Evolutionary conservation across 108 stramenopile species (phyloP).

Genomic region (Pinguiococcus pyrenoidosus): DNA sequence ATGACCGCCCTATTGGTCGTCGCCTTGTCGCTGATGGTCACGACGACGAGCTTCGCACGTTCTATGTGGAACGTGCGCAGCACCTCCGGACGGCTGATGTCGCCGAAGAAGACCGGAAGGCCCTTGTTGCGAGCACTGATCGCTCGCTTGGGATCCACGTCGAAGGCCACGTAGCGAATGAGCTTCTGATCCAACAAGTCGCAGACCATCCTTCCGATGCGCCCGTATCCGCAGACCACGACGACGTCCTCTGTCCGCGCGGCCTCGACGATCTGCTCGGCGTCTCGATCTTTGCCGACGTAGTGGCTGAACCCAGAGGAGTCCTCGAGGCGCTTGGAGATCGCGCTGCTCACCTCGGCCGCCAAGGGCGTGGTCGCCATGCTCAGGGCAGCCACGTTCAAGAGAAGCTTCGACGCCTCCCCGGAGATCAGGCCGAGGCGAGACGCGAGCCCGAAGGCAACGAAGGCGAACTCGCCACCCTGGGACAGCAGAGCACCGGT

Average conservation of each 20-base stretch:
- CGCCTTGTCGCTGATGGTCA: slow-evolving; percentile 69
- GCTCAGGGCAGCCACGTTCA: slow-evolving; percentile 81
- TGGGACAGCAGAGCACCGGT: slow-evolving; percentile 67
- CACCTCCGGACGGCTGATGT: slow-evolving; percentile 72
- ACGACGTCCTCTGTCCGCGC: slow-evolving; percentile 71
- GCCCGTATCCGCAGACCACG: slow-evolving; percentile 84
- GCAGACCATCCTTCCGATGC: slow-evolving; percentile 82
- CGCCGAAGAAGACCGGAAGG: slow-evolving; percentile 85
- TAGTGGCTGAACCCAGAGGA: slow-evolving; percentile 70
- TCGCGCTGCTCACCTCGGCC: slow-evolving; percentile 31
- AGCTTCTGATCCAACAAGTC: slow-evolving; percentile 81
- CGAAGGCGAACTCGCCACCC: slow-evolving; percentile 95
- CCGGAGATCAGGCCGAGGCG: slow-evolving; percentile 61
- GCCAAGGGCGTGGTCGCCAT: slow-evolving; percentile 83
- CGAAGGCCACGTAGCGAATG: slow-evolving; percentile 80
- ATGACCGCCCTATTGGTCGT: slow-evolving; percentile 77
- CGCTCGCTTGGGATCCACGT: slow-evolving; percentile 75
- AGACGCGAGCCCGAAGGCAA: slow-evolving; percentile 79
- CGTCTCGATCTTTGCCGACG: slow-evolving; percentile 68
- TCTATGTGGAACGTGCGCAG: slow-evolving; percentile 81
- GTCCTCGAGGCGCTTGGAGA: slow-evolving; percentile 66
- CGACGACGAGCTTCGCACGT: slow-evolving; percentile 75
- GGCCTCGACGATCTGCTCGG: slow-evolving; percentile 61
- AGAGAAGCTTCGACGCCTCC: slow-evolving; percentile 62
- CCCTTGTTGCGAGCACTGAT: slow-evolving; percentile 79